A percentile compares a stretch with the other conserved stretches of the same genome.
These are phyloP conservation scores for Fusarium udum DNA, from an alignment of 2,329 filamentous ascomycete species.

Conservation along the genomic window DNA sequence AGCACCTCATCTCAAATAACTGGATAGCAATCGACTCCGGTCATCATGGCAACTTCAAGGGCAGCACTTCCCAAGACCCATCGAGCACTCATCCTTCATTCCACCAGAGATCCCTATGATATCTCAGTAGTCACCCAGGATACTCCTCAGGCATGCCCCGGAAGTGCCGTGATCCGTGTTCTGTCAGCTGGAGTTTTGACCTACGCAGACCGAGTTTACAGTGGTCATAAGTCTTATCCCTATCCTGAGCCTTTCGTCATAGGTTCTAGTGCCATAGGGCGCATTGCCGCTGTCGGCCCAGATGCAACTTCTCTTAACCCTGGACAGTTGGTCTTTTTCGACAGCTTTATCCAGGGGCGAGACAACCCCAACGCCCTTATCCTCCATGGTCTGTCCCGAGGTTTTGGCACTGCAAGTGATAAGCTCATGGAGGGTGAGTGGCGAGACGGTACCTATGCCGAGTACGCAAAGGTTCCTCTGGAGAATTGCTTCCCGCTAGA, in stretches of 20 bases:
- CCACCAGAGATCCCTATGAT: neutral
- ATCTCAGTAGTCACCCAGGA: neutral
- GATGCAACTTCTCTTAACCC: neutral
- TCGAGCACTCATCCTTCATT: neutral
- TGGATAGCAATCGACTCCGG: neutral
- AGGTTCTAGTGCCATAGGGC: neutral
- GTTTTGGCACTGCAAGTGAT: neutral
- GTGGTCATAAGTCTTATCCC: neutral
- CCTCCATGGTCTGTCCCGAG: neutral
- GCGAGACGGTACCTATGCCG: neutral
- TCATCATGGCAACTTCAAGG: neutral
- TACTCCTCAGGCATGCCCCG: neutral
- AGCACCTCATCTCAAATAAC: neutral
- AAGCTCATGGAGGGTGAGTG: neutral
- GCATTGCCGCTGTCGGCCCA: neutral
- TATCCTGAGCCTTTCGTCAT: conserved; percentile 4
- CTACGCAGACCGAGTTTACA: conserved; percentile 1
- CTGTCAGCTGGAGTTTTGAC: neutral
- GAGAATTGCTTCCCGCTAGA: neutral
- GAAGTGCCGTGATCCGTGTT: neutral
- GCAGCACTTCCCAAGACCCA: neutral
- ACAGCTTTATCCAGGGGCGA: neutral
- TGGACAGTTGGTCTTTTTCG: neutral
- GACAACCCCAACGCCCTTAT: neutral
- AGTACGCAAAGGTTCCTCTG: conserved; percentile 1